A percentile compares a stretch with the other conserved stretches of the same genome.
phyloP scores from a whole-genome alignment of 805 yeast species.

The Candida golubevii region DNA sequence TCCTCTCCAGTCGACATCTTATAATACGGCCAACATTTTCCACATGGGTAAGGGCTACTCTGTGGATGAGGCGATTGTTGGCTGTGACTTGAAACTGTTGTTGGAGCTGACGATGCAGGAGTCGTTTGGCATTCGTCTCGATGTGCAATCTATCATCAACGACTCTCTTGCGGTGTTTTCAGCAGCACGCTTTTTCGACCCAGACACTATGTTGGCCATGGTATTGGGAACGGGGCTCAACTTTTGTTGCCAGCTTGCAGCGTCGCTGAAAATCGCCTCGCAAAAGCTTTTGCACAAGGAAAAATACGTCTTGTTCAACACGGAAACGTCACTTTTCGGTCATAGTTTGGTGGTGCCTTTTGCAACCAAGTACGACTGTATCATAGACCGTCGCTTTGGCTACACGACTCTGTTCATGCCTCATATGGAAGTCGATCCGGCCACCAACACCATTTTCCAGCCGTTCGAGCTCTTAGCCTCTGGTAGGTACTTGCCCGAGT shows the following conservation, averaged over 20 bases:
- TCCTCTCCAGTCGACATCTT: conserved; percentile 42
- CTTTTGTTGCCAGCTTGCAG: conserved; percentile 40
- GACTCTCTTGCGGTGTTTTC: conserved; percentile 65
- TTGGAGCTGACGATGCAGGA: conserved; percentile 31
- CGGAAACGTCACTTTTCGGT: conserved; percentile 58
- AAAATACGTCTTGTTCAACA: conserved; percentile 35
- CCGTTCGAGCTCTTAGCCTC: conserved; percentile 54
- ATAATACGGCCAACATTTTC: conserved; percentile 43
- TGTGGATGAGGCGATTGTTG: conserved; percentile 39
- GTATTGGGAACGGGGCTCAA: conserved; percentile 71
- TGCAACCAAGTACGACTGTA: conserved; percentile 37
- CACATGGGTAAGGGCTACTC: conserved; percentile 61
- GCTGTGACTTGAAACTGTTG: conserved; percentile 38
- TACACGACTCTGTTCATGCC: conserved; percentile 20
- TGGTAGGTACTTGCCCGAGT: conserved; percentile 55
- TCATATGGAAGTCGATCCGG: conserved; percentile 28
- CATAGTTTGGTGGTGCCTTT: conserved; percentile 25
- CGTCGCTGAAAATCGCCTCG: conserved; percentile 15
- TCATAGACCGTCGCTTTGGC: conserved; percentile 31
- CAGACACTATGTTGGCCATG: conserved; percentile 43
- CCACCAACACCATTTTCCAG: conserved; percentile 38
- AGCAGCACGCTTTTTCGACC: conserved; percentile 43
- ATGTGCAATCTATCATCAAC: conserved; percentile 48
- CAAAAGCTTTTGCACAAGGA: conserved; percentile 10
- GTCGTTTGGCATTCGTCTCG: conserved; percentile 24